Base-by-base conservation (phyloP, 2,329 filamentous ascomycete species). In the Verticillium albo-atrum region DNA sequence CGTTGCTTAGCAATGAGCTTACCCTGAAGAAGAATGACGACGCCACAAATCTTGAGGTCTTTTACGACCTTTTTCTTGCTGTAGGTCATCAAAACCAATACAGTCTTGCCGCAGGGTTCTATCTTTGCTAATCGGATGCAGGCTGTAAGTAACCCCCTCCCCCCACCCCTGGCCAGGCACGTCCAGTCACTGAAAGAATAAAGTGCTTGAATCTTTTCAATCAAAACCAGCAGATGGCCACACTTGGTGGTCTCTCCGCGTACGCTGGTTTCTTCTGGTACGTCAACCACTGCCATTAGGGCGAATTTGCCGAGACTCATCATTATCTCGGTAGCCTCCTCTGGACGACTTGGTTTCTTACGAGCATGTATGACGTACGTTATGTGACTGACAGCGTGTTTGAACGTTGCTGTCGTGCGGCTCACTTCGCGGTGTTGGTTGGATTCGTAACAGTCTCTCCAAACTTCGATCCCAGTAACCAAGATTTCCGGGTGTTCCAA, bases 341-440 rank as follows among this genome's bases (percentile, higher is more conserved):
- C 4, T 89, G 86, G 87, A 82, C 87, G 60, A 88, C 84, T n/a
- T 89, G 87, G 87, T 79, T 88, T 34, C 77, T 87, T 60, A 82
- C 85, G 26, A 80, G 81, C 9, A 72, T 89, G 1, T 88, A 86
- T 68, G 87, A 90, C 70, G 82, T 89, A 34, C 84, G 87, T 0
- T 89, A 87, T 67, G 80, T 83, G 1, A 78, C 83, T 23, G 87
- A 90, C 69, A 86, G 82, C 50, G 75, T 89, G 34, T 87, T 89
- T 65, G 74, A 88, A 64, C 81, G 87, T 28, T 64, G 78, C 28
- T 82, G 80, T 62, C 84, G 87, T 66, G 82, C 79, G 3, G 63
- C 84, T 2, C 85, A 89, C 63, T 81, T 89, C 6, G 85, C 81
- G 27, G 81, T 85, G 35, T 86, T 89, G 82, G 79, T 87, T 51